Percentiles rank a stretch among this genome's conserved stretches.
Evolutionary conservation across 2,329 filamentous ascomycete genomes (phyloP).

Genomic region (Sphaerulina musiva): DNA sequence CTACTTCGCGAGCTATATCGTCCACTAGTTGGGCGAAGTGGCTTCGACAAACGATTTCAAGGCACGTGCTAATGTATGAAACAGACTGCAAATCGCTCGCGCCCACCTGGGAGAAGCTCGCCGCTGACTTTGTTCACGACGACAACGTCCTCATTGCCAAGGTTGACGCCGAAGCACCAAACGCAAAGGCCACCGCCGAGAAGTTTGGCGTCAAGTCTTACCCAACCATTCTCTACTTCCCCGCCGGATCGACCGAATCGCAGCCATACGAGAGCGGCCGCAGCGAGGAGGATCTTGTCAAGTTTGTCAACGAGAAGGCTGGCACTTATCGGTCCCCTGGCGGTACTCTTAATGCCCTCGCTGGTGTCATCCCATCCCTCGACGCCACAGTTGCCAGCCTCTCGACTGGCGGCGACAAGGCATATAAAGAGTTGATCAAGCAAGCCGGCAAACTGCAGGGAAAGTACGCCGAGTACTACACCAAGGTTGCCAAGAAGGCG

Average conservation of each 20-base stretch:
- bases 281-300: slow-evolving; percentile 65
- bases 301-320: slow-evolving; percentile 80
- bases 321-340: slow-evolving; percentile 79
- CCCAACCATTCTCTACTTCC: slow-evolving; percentile 98
- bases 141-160: slow-evolving; percentile 80
- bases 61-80: slow-evolving; percentile 4
- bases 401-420: slow-evolving; percentile 54
- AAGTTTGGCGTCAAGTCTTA: slow-evolving; percentile 76
- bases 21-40: neutral
- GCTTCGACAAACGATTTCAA: neutral
- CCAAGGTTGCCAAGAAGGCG: slow-evolving; percentile 83
- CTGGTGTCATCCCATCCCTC: slow-evolving; percentile 74
- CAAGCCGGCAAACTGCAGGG: slow-evolving; percentile 61
- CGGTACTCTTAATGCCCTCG: slow-evolving; percentile 68
- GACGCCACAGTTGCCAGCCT: slow-evolving; percentile 70
- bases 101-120: slow-evolving; percentile 82
- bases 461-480: slow-evolving; percentile 78
- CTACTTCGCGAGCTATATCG: neutral
- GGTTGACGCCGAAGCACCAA: slow-evolving; percentile 85
- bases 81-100: slow-evolving; percentile 94
- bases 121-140: slow-evolving; percentile 72
- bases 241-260: slow-evolving; percentile 68
- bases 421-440: slow-evolving; percentile 66
- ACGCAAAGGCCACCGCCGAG: slow-evolving; percentile 69
- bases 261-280: slow-evolving; percentile 70